Conservation (phyloP, 306 rosid species). For the Prosopis cineraria region DNA sequence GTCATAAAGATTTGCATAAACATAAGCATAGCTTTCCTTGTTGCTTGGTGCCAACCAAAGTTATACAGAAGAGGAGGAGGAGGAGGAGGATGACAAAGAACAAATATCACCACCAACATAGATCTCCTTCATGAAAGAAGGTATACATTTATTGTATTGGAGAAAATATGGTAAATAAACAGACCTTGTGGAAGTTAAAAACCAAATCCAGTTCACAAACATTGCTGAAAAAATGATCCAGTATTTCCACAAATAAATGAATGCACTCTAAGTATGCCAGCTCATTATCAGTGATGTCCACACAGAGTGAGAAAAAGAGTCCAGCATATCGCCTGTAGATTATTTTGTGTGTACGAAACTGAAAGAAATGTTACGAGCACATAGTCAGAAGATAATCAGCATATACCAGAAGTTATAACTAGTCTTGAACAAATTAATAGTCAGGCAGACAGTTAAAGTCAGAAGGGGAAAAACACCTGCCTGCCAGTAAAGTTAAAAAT, state of each 20-base stretch:
- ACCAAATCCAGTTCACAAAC: constrained; percentile 77
- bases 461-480: neutral
- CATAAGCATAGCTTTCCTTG: neutral
- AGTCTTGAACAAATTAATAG: neutral
- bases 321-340: constrained; percentile 98
- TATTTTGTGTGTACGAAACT: constrained; percentile 96
- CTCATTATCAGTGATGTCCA: constrained; percentile 97
- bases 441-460: neutral
- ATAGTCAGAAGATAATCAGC: constrained; percentile 9
- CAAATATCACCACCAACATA: neutral
- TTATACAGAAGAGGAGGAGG: neutral
- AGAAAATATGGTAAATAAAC: constrained; percentile 29
- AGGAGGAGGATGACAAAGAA: neutral
- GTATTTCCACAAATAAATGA: constrained; percentile 91
- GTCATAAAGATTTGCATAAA: neutral
- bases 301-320: constrained; percentile 93
- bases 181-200: constrained; percentile 74
- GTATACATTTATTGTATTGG: neutral
- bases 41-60: neutral
- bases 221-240: constrained; percentile 82
- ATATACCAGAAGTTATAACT: neutral
- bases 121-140: neutral
- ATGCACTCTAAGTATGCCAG: constrained; percentile 95
- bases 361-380: constrained; percentile 38
- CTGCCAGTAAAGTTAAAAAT: neutral